Percentiles rank a stretch among this genome's conserved stretches.
Evolutionary conservation across 208 protist genomes (phyloP).

Genomic region (Trypanosoma melophagium): DNA sequence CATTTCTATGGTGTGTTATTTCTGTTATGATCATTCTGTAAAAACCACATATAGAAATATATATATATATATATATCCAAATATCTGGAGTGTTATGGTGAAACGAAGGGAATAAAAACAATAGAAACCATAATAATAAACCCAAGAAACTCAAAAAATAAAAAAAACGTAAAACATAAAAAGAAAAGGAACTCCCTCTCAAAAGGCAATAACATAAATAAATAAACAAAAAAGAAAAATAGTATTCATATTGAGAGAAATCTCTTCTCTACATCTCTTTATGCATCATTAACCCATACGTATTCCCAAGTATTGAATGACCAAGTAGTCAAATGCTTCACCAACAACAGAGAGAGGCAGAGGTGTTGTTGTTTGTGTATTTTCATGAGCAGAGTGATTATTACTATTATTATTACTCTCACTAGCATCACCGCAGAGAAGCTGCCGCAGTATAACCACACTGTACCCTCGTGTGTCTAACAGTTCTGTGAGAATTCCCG

Average conservation of each 20-base stretch:
- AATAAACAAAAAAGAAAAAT: conserved; percentile 22
- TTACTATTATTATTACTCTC: not conserved
- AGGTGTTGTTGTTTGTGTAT: not conserved
- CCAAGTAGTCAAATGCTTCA: conserved; percentile 25
- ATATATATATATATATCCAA: no score
- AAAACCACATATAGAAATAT: no score
- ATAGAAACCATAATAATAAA: conserved; percentile 10
- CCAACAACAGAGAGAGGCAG: conserved; percentile 1
- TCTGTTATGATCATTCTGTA: no score
- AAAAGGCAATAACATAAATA: not conserved
- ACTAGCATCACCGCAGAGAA: conserved; percentile 12
- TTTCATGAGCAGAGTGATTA: not conserved
- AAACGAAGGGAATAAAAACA: conserved; percentile 21
- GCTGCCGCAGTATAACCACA: not conserved
- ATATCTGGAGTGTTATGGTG: no score
- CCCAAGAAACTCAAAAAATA: conserved; percentile 17
- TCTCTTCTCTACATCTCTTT: not conserved
- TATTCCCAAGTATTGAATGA: conserved; percentile 15
- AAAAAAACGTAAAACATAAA: conserved; percentile 11
- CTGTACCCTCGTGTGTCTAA: not conserved
- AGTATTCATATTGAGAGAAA: conserved; percentile 19
- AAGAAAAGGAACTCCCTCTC: not conserved
- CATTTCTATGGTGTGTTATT: no score
- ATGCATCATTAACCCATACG: not conserved
- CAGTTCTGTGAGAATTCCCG: conserved; percentile 7